Conservation (phyloP, 2,329 filamentous ascomycete genomes). For the Lachnellula occidentalis region DNA sequence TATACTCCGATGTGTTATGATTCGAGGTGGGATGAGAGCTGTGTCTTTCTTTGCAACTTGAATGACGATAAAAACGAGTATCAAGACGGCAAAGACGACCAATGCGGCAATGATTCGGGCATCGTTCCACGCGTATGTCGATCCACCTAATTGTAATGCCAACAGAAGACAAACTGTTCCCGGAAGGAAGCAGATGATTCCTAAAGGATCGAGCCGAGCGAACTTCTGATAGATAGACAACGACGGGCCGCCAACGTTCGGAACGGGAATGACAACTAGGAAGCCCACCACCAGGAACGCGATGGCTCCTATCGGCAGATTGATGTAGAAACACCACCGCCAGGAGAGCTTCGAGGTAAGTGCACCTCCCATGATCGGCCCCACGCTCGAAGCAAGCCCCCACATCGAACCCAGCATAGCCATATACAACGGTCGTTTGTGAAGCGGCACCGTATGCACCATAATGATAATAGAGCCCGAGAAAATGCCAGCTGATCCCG, state of each 20-base stretch:
- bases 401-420: slow-evolving; percentile 20
- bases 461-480: slow-evolving; percentile 24
- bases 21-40: slow-evolving; percentile 35
- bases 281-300: too few species aligned
- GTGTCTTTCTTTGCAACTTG: slow-evolving; percentile 32
- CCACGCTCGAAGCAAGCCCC: slow-evolving; percentile 23
- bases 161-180: slow-evolving; percentile 27
- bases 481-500: slow-evolving; percentile 23
- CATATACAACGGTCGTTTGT: slow-evolving; percentile 13
- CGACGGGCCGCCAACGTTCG: not conserved
- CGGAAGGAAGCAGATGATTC: slow-evolving; percentile 27
- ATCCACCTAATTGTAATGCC: slow-evolving; percentile 29
- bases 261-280: not conserved
- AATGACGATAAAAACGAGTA: slow-evolving; percentile 24
- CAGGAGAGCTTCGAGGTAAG: slow-evolving; percentile 31
- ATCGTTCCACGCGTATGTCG: slow-evolving; percentile 25
- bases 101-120: slow-evolving; percentile 31
- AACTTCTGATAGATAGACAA: not conserved
- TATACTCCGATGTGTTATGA: slow-evolving; percentile 33
- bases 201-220: slow-evolving; percentile 35
- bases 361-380: slow-evolving; percentile 32
- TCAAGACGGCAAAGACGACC: slow-evolving; percentile 23
- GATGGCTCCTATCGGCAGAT: slow-evolving; percentile 31
- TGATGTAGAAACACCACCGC: slow-evolving; percentile 30
- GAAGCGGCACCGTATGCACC: slow-evolving; percentile 13